Conservation (phyloP, 805 yeast genomes). For the Starmera dryadoides region DNA sequence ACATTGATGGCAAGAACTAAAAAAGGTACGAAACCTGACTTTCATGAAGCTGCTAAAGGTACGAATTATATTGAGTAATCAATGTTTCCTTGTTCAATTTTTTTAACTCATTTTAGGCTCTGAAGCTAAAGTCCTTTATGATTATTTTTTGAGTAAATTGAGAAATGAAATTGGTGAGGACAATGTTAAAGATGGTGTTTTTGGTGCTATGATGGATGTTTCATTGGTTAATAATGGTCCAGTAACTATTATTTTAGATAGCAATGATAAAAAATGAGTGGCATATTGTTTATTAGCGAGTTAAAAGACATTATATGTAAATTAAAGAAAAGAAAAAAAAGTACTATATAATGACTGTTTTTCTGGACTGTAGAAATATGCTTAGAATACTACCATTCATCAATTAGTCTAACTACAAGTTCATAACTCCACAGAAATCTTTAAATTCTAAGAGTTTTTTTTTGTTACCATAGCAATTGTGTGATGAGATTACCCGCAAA, state of each 20-base stretch:
- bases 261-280: slow-evolving; percentile 27
- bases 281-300: too few species aligned
- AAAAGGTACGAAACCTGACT: slow-evolving; percentile 93
- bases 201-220: slow-evolving; percentile 98
- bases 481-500: slow-evolving; percentile 1
- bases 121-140: slow-evolving; percentile 35
- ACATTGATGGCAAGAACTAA: slow-evolving; percentile 79
- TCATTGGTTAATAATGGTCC: slow-evolving; percentile 88
- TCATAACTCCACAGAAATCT: too few species aligned
- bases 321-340: too few species aligned
- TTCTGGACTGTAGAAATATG: too few species aligned
- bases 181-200: slow-evolving; percentile 78
- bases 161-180: slow-evolving; percentile 47
- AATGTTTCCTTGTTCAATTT: background rate
- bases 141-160: slow-evolving; percentile 42
- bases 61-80: slow-evolving; percentile 41
- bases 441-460: too few species aligned
- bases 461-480: background rate
- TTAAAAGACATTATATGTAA: background rate
- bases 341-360: too few species aligned
- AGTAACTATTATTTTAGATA: slow-evolving; percentile 78
- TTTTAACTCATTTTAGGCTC: slow-evolving; percentile 48
- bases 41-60: slow-evolving; percentile 88
- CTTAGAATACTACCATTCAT: too few species aligned
- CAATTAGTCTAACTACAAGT: too few species aligned